Percentiles rank a stretch among this genome's conserved stretches.
Evolutionary conservation across 2,329 filamentous ascomycete genomes (phyloP).

Genomic region (Ceratocystis variospora): DNA sequence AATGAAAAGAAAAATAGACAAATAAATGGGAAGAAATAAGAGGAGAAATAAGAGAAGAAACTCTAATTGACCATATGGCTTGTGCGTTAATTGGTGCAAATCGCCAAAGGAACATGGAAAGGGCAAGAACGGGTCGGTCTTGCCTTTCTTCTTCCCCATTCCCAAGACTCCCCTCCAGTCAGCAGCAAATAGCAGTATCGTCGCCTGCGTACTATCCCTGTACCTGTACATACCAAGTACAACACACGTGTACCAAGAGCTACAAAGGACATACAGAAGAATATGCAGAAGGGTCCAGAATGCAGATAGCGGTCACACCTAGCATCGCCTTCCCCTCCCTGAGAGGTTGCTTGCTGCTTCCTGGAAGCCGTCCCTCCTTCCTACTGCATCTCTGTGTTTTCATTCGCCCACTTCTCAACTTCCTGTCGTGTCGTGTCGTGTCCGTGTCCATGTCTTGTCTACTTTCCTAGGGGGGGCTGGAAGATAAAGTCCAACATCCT

Average conservation of each 20-base stretch:
- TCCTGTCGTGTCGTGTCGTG: slow-evolving; percentile 3
- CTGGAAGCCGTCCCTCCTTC: not conserved
- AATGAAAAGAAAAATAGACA: too few relatives aligned
- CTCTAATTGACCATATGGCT: not conserved
- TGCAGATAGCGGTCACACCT: not conserved
- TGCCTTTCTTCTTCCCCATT: not conserved
- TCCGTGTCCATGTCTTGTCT: not conserved
- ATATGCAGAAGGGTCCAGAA: not conserved
- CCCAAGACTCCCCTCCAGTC: not conserved
- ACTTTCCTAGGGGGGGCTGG: not conserved
- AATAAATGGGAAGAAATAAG: not conserved
- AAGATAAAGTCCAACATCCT: not conserved
- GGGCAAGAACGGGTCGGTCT: not conserved
- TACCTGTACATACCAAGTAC: not conserved
- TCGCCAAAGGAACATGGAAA: slow-evolving; percentile 1
- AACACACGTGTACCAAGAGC: not conserved
- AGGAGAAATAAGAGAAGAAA: not conserved
- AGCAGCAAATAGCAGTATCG: not conserved
- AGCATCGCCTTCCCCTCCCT: not conserved
- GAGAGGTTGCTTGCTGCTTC: not conserved
- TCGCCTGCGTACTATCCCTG: not conserved
- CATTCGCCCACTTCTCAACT: not conserved
- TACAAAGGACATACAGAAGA: not conserved
- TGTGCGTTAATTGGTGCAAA: slow-evolving; percentile 7
- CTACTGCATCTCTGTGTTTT: not conserved